A percentile compares a stretch with the other conserved stretches of the same genome.
Conservation (phyloP, 192 early-diverging fungal genomes). For the Coemansia sp. region DNA sequence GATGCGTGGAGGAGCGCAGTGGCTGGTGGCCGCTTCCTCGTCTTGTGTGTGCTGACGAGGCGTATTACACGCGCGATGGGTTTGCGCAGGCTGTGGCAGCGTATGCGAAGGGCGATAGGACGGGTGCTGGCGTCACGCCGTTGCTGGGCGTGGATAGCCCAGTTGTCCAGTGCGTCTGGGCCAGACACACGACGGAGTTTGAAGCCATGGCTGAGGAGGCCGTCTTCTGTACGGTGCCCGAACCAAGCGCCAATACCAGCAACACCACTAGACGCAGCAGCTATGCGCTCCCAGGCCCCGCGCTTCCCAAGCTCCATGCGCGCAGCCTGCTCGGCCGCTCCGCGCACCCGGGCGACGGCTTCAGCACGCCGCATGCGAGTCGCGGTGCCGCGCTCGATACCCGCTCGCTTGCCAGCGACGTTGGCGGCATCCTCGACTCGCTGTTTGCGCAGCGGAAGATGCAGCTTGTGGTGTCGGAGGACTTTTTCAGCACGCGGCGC, state of each 20-base stretch:
- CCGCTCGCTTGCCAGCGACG: constrained; percentile 9
- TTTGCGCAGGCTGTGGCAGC: constrained; percentile 61
- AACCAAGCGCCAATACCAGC: background rate
- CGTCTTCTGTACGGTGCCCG: constrained; percentile 71
- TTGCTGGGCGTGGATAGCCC: constrained; percentile 37
- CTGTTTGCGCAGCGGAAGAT: constrained; percentile 19
- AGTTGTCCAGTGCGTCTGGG: constrained; percentile 74
- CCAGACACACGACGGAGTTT: constrained; percentile 62
- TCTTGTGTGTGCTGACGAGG: constrained; percentile 63
- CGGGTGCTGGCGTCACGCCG: constrained; percentile 22
- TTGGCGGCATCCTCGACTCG: constrained; percentile 30
- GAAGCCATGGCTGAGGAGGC: constrained; percentile 63
- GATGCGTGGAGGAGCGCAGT: constrained; percentile 53
- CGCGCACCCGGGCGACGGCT: constrained; percentile 12
- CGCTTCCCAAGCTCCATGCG: constrained; percentile 19
- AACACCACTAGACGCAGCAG: background rate
- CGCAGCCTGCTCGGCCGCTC: constrained; percentile 3
- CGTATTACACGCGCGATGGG: constrained; percentile 68
- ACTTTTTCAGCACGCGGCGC: constrained; percentile 67
- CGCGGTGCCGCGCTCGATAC: background rate
- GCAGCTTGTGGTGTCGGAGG: constrained; percentile 70
- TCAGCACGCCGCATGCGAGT: background rate
- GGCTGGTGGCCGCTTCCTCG: constrained; percentile 53
- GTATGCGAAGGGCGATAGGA: constrained; percentile 50
- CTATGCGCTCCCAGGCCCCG: background rate